Evolutionary conservation across 345 rosid genomes (phyloP), one percentile per base, ranked within the genome.

Genomic region (Salix suchowensis): DNA sequence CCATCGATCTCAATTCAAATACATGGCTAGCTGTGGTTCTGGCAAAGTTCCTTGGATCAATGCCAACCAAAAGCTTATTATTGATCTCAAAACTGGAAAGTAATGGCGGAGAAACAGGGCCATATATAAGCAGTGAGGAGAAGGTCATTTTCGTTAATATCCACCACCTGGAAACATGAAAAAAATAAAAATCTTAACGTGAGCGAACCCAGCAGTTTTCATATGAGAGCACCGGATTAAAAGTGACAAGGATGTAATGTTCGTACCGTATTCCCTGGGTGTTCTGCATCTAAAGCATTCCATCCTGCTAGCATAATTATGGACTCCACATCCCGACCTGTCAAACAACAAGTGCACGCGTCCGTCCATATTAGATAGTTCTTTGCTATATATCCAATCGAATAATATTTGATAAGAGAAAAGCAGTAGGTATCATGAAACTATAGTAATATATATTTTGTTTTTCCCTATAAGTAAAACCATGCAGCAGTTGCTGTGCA

Each of bases 291-390:
- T 83, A 65, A 64, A 83, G 58, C 86, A 83, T 50, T 83, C 86
- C 16, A 58, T 74, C 83, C 86, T 77, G 86, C 86, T 67, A 39
- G 86, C 83, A 61, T 80, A 83, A 37, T 83, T 83, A 65, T 83
- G 86, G 30, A 71, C 74, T 16, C 83, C 86, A 71, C 86, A 83
- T 65, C 83, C 85, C 48, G 21, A 14, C 36, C 85, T 82, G 82
- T 40, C 13, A 50, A 74, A 60, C 11, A 42, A 26, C 54, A 34
- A 40, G 61, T n/a, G 23, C 5, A 39, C 28, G 23, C 9, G 60
- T 70, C 60, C 60, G 19, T 44, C 23, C 10, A 69, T 69, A 12
- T 23, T 13, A 69, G 34, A 24, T 50, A 18, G 5, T 6, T 16
- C 55, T 52, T 19, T 52, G 60, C 19, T 52, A 6, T 11, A 2